These are phyloP conservation scores for Fragaria ananassa DNA, from an alignment of 306 rosid genomes.

Conservation along the genomic window DNA sequence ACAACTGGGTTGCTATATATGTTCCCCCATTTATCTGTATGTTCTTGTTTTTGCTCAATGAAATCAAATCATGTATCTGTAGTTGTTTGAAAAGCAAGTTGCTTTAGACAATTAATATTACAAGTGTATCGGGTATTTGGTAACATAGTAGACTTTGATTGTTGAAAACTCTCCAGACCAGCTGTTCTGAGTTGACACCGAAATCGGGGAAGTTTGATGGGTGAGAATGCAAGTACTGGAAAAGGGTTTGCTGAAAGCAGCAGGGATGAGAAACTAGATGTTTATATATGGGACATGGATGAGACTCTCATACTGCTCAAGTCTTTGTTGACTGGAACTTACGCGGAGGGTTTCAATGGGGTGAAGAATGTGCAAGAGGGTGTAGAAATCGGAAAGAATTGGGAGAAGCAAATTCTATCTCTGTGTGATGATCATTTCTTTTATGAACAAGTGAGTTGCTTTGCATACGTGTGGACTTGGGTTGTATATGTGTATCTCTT, in stretches of 20 bases:
- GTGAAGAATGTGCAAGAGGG: constrained; percentile 72
- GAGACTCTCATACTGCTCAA: constrained; percentile 88
- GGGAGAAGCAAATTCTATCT: constrained; percentile 85
- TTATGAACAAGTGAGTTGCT: constrained; percentile 66
- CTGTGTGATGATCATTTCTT: constrained; percentile 75
- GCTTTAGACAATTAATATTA: not conserved
- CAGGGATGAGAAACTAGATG: constrained; percentile 45
- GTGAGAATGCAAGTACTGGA: constrained; percentile 28
- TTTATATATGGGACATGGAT: constrained; percentile 91
- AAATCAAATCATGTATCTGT: not conserved
- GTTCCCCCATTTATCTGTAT: too few species aligned
- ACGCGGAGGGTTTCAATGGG: constrained; percentile 63
- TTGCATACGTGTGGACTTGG: not conserved
- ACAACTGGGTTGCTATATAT: constrained; percentile 1
- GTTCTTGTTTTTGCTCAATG: not conserved
- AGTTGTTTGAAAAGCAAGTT: constrained; percentile 6
- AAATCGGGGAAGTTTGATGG: constrained; percentile 35
- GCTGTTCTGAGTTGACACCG: constrained; percentile 2
- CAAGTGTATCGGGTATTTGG: not conserved
- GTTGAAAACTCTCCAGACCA: constrained; percentile 17
- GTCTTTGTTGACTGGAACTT: constrained; percentile 74
- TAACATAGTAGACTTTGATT: not conserved
- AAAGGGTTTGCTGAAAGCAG: constrained; percentile 24
- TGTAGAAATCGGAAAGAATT: constrained; percentile 65
- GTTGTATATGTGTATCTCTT: not conserved